Evolutionary conservation across 2,329 filamentous ascomycete genomes (phyloP), one percentile per base, ranked within the genome.

Genomic region (Rachicladosporium sp.): DNA sequence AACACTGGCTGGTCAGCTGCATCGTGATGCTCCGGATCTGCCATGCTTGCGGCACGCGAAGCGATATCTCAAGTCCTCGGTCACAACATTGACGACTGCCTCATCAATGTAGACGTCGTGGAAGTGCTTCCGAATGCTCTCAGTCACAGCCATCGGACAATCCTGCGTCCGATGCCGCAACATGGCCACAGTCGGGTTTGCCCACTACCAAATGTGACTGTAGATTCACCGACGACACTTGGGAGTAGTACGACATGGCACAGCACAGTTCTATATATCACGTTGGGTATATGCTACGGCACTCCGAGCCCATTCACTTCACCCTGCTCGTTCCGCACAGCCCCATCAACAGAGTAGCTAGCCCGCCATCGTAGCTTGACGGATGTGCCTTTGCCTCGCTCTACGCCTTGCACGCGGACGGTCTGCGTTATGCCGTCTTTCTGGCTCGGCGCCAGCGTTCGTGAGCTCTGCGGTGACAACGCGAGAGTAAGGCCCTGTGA

Each of bases 331-430:
- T 81, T 80, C 57, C 76, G 80, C 44, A 59, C 55, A 47, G 70
- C 57, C 54, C 79, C 74, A 2, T 64, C 69, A 10, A 91, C 59
- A 53, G 74, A 76, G 63, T 95, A 96, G 4, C 80, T 76, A 19
- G 84, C 77, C 52, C 85, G 84, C 84, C 88, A 98, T 46, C 91
- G 71, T 64, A 98, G 75, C 65, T 93, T 93, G 45, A 93, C 79
- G n/a, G 69, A 73, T 41, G 76, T 78, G 1, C 91, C 91, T 55
- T 81, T 83, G 33, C 76, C 70, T 46, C 65, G 66, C 51, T 86
- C 77, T 1, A 86, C 80, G 1, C 86, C 79, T 50, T 85, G 77
- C 19, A 96, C 68, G 35, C 80, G 69, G 46, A 95, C 86, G 11
- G 77, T 73, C 62, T 96, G 91, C 29, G 78, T 82, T 38, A 98